These are phyloP conservation scores for Akebia trifoliata DNA, from an alignment of 164 flowering plant genomes.

Conservation along the genomic window DNA sequence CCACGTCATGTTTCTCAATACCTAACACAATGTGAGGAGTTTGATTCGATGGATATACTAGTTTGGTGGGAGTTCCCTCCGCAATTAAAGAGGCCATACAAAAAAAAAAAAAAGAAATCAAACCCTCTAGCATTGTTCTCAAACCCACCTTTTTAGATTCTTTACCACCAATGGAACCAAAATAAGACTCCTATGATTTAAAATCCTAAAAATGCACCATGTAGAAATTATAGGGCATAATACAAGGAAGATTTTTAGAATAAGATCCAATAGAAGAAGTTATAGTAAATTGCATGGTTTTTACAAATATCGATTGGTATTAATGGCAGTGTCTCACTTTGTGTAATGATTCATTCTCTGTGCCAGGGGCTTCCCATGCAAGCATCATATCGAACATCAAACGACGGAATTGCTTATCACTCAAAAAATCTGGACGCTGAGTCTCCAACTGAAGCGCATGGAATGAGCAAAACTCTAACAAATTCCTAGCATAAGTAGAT, in stretches of 20 bases:
- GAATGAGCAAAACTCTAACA: conserved; percentile 63
- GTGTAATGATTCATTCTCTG: conserved; percentile 26
- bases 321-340: conserved; percentile 36
- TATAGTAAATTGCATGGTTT: neutral
- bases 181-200: too few species aligned
- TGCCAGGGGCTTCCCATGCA: conserved; percentile 75
- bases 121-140: too few species aligned
- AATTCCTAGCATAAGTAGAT: conserved; percentile 45
- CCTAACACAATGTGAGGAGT: too few species aligned
- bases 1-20: too few species aligned
- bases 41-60: too few species aligned
- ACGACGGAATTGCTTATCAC: conserved; percentile 59
- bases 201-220: too few species aligned
- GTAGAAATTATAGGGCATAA: neutral
- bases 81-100: too few species aligned
- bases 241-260: neutral
- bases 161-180: too few species aligned
- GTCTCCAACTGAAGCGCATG: conserved; percentile 37
- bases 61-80: too few species aligned
- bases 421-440: conserved; percentile 42
- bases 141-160: too few species aligned
- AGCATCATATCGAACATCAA: conserved; percentile 87
- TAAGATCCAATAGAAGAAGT: neutral
- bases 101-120: too few species aligned
- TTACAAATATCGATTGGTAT: conserved; percentile 16